Conservation (phyloP, 78 protist species). For the Pigoraptor vietnamica region DNA sequence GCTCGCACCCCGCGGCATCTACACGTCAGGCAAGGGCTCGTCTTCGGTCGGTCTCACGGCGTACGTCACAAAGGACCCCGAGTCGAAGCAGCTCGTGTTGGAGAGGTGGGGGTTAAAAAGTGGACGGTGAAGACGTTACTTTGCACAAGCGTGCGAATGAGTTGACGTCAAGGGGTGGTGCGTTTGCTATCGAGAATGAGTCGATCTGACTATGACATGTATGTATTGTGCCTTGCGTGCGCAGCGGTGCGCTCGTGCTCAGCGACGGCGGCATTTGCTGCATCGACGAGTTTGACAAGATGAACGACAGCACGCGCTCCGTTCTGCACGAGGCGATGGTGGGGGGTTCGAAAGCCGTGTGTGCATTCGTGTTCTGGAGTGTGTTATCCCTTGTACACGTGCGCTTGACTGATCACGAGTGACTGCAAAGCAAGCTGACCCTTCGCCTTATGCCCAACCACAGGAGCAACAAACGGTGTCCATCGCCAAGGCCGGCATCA, state of each 20-base stretch:
- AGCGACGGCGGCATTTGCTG: slow-evolving; percentile 97
- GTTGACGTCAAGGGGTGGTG: no score
- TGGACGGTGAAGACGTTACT: not conserved
- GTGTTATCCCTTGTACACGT: not conserved
- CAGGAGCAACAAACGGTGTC: slow-evolving; percentile 99
- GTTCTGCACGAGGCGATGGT: slow-evolving; percentile 98
- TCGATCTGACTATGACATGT: no score
- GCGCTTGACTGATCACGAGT: not conserved
- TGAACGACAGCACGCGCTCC: slow-evolving; percentile 93
- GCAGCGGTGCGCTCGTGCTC: slow-evolving; percentile 87
- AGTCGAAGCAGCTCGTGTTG: slow-evolving; percentile 86
- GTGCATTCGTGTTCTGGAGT: no score
- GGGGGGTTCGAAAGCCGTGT: not conserved
- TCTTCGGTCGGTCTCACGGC: slow-evolving; percentile 99
- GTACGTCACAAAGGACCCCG: slow-evolving; percentile 91
- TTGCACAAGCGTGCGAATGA: no score
- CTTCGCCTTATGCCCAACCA: no score
- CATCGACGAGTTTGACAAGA: slow-evolving; percentile 99
- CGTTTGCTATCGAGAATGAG: no score
- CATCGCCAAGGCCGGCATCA: slow-evolving; percentile 99
- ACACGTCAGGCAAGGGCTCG: slow-evolving; percentile 98
- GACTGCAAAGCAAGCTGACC: no score
- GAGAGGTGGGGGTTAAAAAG: no score
- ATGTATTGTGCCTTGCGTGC: not conserved
- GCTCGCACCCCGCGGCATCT: slow-evolving; percentile 97